Evolutionary conservation across 2,329 filamentous ascomycete species (phyloP), one percentile per base, ranked within the genome.

Genomic region (Bipolaris gigantea): DNA sequence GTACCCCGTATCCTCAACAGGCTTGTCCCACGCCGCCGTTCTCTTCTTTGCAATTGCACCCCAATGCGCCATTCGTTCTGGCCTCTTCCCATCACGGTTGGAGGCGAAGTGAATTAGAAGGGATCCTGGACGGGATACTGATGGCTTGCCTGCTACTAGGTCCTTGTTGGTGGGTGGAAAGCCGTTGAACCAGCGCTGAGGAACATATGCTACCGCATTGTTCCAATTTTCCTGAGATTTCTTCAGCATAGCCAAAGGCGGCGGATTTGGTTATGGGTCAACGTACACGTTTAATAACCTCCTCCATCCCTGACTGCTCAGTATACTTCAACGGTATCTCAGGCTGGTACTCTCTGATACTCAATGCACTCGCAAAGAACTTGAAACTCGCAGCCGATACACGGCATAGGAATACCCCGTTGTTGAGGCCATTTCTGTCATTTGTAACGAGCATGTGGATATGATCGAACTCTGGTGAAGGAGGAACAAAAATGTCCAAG

Each of bases 361-460:
- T 53, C 15, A 56, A 27, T 8, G 76, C 72, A 19, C 69, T 69
- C 2, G 68, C 68, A 56, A 78, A 72, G 5, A 77, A 62, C 9
- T 73, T 60, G 1, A 76, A 68, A 1, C 64, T 59, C 75, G 75
- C 77, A 30, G 64, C 59, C 13, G 64, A 64, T 23, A 77, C 75
- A 19, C 73, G 65, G 2, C 77, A 53, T 0, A 74, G 63, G 49
- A 78, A 78, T n/a, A 77, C 69, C 4, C 44, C 44, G 21, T 47
- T 76, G 55, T 77, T 78, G 2, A 78, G 64, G 0, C 76, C 76
- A 49, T 76, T 76, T 59, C 63, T 68, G 53, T 77, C 76, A 15
- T 73, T 67, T 10, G 70, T 68, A 32, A 72, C 72, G 7, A 77
- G 50, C 3, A 77, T 48, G 41, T 77, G 63, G 1, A 47, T 16